phyloP scores from a whole-genome alignment of 257 asterid genomes.

The Solanum virginianum region DNA sequence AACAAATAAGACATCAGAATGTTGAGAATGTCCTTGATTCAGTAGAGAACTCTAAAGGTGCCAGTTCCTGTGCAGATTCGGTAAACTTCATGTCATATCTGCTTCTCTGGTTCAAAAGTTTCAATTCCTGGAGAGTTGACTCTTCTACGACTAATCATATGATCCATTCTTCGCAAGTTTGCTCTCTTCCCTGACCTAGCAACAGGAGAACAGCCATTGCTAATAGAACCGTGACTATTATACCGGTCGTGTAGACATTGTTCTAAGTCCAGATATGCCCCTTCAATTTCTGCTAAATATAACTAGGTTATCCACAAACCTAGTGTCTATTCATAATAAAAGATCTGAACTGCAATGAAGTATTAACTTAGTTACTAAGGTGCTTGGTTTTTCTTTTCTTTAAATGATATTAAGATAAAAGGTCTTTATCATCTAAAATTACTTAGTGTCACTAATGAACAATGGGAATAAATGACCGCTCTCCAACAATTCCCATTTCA shows the following conservation, averaged over 20 bases:
- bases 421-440: background rate
- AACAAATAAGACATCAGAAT: background rate
- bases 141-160: background rate
- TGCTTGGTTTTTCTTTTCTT: background rate
- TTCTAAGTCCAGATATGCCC: background rate
- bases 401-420: background rate
- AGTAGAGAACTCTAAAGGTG: background rate
- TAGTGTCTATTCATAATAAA: background rate
- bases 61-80: background rate
- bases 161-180: background rate
- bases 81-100: background rate
- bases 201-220: background rate
- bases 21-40: background rate
- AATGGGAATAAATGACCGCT: background rate
- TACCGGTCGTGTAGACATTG: background rate
- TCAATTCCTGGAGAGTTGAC: background rate
- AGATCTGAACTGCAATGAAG: background rate
- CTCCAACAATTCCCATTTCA: background rate
- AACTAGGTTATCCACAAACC: background rate
- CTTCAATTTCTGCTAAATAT: background rate
- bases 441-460: background rate
- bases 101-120: background rate
- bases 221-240: background rate
- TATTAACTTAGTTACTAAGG: background rate
- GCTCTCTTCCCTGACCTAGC: background rate